Conservation (phyloP, 805 yeast species). For the Cyberlindnera saturnus region DNA sequence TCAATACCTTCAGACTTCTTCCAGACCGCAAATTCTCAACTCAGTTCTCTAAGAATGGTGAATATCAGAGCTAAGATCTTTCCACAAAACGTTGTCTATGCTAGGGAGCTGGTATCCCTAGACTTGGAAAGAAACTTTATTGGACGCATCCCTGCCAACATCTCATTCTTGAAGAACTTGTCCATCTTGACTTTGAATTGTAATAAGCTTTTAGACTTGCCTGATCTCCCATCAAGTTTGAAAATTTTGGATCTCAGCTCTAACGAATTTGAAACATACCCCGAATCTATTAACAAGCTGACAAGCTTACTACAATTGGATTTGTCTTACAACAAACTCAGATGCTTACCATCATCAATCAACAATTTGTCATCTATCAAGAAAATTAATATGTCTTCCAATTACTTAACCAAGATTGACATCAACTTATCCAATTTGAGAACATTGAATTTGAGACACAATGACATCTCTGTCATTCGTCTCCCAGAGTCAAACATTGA, state of each 20-base stretch:
- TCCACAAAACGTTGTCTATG: conserved; percentile 68
- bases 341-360: conserved; percentile 53
- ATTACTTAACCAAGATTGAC: conserved; percentile 39
- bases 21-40: conserved; percentile 65
- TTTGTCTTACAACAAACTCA: conserved; percentile 72
- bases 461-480: conserved; percentile 40
- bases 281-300: conserved; percentile 59
- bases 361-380: conserved; percentile 55
- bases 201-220: conserved; percentile 62
- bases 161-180: conserved; percentile 47
- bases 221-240: conserved; percentile 49
- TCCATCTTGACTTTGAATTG: conserved; percentile 64
- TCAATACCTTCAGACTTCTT: conserved; percentile 80
- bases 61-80: conserved; percentile 68
- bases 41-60: conserved; percentile 61
- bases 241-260: conserved; percentile 71
- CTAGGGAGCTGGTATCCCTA: conserved; percentile 57
- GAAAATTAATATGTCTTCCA: conserved; percentile 70
- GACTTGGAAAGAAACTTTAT: conserved; percentile 78
- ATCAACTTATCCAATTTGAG: conserved; percentile 49
- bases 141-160: conserved; percentile 50
- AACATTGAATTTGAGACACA: conserved; percentile 73
- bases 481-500: conserved; percentile 51
- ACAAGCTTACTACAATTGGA: conserved; percentile 60
- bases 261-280: conserved; percentile 58